Percentiles rank a stretch among this genome's conserved stretches.
phyloP scores from a whole-genome alignment of 805 yeast species.

The Debaryomyces tyrocola region DNA sequence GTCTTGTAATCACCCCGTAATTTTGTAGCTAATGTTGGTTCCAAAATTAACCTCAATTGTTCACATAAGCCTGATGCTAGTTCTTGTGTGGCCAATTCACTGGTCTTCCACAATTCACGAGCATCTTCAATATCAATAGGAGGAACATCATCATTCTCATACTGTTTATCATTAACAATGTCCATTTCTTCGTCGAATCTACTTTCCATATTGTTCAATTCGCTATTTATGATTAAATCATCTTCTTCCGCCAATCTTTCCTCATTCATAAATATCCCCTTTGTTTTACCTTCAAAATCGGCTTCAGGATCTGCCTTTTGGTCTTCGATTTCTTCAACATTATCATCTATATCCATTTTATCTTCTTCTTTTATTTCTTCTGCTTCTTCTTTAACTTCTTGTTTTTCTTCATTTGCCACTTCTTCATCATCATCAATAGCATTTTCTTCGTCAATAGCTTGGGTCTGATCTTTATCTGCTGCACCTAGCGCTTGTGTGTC shows the following conservation, averaged over 20 bases:
- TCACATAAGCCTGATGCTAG: conserved; percentile 86
- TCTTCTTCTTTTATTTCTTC: conserved; percentile 29
- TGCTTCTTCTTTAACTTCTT: conserved; percentile 28
- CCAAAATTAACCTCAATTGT: conserved; percentile 87
- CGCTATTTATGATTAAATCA: conserved; percentile 20
- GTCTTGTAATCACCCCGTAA: conserved; percentile 94
- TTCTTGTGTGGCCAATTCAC: conserved; percentile 85
- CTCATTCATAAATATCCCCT: conserved; percentile 52
- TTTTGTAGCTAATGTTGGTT: conserved; percentile 96
- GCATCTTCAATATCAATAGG: conserved; percentile 64
- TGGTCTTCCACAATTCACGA: conserved; percentile 73
- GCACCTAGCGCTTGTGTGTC: conserved; percentile 94
- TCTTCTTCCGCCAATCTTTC: conserved; percentile 36
- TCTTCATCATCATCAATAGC: conserved; percentile 72
- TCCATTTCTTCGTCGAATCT: conserved; percentile 19
- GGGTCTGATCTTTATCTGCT: conserved; percentile 77
- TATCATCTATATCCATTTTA: conserved; percentile 30
- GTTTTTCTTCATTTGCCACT: conserved; percentile 23
- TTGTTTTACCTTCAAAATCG: conserved; percentile 33
- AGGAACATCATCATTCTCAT: conserved; percentile 28
- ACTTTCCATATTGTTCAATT: conserved; percentile 15
- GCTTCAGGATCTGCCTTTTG: conserved; percentile 35
- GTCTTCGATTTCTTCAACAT: conserved; percentile 21
- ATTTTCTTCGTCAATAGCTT: conserved; percentile 72
- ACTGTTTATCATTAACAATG: conserved; percentile 16